A percentile compares a stretch with the other conserved stretches of the same genome.
Evolutionary conservation across 129 eudicot genomes (phyloP).

Genomic region (Pittosporum tobira): DNA sequence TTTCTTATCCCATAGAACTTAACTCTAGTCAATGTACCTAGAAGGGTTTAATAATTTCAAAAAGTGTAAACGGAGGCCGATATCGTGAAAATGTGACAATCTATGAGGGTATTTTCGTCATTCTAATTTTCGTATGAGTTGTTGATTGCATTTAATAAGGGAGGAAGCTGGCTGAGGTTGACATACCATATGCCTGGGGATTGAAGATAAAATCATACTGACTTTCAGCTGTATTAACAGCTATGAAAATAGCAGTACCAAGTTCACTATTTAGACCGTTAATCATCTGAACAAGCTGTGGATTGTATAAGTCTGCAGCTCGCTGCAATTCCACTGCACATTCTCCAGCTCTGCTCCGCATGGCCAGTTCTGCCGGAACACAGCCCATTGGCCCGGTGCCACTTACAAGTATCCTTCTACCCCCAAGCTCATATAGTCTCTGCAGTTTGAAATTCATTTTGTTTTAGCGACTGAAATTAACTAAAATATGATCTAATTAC

Average conservation of each 20-base stretch:
- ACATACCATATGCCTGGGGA: conserved; percentile 15
- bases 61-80: no score
- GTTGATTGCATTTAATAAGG: no score
- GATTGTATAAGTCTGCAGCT: conserved; percentile 12
- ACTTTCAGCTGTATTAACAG: conserved; percentile 9
- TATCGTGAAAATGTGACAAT: no score
- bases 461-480: no score
- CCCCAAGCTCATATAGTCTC: conserved; percentile 12
- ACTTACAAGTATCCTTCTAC: conserved; percentile 14
- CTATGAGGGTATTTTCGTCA: no score
- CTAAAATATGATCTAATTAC: no score
- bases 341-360: conserved; percentile 11
- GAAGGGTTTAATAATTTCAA: no score
- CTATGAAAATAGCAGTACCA: conserved; percentile 2
- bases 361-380: conserved; percentile 17
- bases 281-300: conserved; percentile 11
- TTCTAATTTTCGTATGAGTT: no score
- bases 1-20: no score
- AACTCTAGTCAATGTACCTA: no score
- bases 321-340: conserved; percentile 12
- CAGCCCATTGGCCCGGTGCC: conserved; percentile 18
- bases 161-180: no score
- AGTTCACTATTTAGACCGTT: conserved; percentile 7
- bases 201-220: conserved; percentile 6
- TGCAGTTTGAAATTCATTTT: no score